Percentiles rank a stretch among this genome's conserved stretches.
Evolutionary conservation across 2,329 filamentous ascomycete genomes (phyloP).

Genomic region (Stachybotrys chlorohalonatus): DNA sequence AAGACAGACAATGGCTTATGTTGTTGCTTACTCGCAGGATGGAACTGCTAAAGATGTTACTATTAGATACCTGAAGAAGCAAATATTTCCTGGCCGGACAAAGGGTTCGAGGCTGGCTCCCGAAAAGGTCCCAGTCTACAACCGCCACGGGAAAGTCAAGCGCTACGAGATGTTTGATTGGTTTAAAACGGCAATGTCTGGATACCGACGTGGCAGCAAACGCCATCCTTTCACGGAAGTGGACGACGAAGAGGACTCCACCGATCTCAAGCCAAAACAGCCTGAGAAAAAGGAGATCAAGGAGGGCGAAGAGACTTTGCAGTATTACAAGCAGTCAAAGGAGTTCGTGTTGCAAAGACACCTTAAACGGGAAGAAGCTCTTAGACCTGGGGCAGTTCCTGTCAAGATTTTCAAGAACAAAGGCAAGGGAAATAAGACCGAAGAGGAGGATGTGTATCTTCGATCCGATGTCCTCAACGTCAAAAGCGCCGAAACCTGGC

Average conservation of each 20-base stretch:
- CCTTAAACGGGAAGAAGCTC: slow-evolving; percentile 82
- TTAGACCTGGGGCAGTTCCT: slow-evolving; percentile 57
- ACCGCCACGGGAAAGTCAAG: slow-evolving; percentile 67
- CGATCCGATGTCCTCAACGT: slow-evolving; percentile 75
- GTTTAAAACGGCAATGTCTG: slow-evolving; percentile 73
- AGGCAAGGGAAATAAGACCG: slow-evolving; percentile 63
- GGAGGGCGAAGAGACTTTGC: slow-evolving; percentile 71
- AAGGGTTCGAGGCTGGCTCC: slow-evolving; percentile 72
- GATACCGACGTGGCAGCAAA: slow-evolving; percentile 49
- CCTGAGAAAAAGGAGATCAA: slow-evolving; percentile 64
- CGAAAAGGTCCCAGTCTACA: slow-evolving; percentile 75
- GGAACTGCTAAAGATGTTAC: slow-evolving; percentile 93
- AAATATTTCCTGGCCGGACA: slow-evolving; percentile 77
- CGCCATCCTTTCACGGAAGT: slow-evolving; percentile 52
- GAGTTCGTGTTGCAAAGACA: slow-evolving; percentile 83
- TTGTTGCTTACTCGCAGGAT: slow-evolving; percentile 73
- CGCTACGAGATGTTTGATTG: slow-evolving; percentile 75
- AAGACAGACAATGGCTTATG: slow-evolving; percentile 84
- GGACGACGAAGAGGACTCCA: slow-evolving; percentile 72
- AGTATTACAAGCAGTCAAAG: slow-evolving; percentile 78
- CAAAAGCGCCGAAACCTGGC: slow-evolving; percentile 93
- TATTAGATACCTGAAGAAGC: slow-evolving; percentile 76
- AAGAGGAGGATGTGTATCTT: slow-evolving; percentile 71
- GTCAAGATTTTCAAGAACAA: slow-evolving; percentile 68
- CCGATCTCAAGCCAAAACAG: slow-evolving; percentile 64